Conservation (phyloP, 257 asterid genomes). For the Nicotiana noctiflora region DNA sequence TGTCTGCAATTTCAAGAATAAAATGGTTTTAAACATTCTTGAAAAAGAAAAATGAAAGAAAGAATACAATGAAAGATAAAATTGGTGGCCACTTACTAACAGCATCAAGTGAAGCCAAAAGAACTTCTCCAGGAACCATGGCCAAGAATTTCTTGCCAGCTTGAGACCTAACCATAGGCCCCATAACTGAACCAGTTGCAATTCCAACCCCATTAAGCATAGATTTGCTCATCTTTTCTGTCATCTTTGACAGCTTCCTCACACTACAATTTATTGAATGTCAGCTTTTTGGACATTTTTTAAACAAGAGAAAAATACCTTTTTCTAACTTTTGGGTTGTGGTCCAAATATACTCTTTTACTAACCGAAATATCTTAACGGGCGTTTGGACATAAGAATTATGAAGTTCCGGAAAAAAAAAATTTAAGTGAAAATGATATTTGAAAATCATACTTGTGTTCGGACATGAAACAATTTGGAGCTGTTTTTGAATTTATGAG, state of each 20-base stretch:
- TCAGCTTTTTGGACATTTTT: neutral
- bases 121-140: conserved; percentile 71
- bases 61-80: neutral
- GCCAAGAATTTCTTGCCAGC: conserved; percentile 58
- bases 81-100: conserved; percentile 40
- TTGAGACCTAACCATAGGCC: conserved; percentile 52
- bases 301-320: neutral
- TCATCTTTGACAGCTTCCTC: conserved; percentile 68
- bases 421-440: no score
- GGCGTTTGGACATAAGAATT: no score
- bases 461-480: no score
- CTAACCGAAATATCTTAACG: no score
- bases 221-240: conserved; percentile 66
- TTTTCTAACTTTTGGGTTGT: neutral
- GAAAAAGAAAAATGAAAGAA: neutral
- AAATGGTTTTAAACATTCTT: neutral
- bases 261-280: conserved; percentile 27
- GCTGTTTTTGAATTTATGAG: no score
- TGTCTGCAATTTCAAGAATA: conserved; percentile 34
- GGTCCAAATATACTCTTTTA: no score
- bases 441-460: no score
- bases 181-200: conserved; percentile 58
- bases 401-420: no score
- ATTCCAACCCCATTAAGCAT: conserved; percentile 69
- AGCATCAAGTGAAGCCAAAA: conserved; percentile 81